Percentiles rank a stretch among this genome's conserved stretches.
Conservation (phyloP, 1,284 basidiomycete species). For the Moesziomyces globuligerus region DNA sequence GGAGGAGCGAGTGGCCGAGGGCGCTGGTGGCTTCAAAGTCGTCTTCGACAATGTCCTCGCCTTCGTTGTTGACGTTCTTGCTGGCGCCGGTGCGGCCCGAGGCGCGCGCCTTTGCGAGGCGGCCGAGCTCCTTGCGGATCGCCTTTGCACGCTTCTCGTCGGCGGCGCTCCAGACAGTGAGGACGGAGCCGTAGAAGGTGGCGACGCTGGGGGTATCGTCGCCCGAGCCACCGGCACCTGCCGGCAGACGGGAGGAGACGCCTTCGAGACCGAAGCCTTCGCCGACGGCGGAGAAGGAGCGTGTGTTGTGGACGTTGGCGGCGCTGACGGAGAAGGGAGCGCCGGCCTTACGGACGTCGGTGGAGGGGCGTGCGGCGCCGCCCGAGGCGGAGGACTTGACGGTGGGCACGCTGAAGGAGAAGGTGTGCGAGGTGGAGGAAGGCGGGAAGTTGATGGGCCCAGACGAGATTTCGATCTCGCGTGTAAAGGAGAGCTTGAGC, state of each 20-base stretch:
- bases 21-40: slow-evolving; percentile 39
- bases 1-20: slow-evolving; percentile 41
- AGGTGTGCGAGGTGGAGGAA: slow-evolving; percentile 87
- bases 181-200: slow-evolving; percentile 58
- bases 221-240: slow-evolving; percentile 52
- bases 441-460: slow-evolving; percentile 60
- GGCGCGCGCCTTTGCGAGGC: slow-evolving; percentile 39
- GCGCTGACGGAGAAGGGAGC: slow-evolving; percentile 44
- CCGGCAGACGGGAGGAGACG: slow-evolving; percentile 79
- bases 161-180: slow-evolving; percentile 57
- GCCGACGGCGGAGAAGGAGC: slow-evolving; percentile 68
- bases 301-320: slow-evolving; percentile 52
- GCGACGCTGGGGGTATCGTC: slow-evolving; percentile 53
- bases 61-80: slow-evolving; percentile 25
- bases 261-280: slow-evolving; percentile 71
- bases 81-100: slow-evolving; percentile 15
- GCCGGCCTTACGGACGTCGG: slow-evolving; percentile 39
- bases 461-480: slow-evolving; percentile 83
- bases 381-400: slow-evolving; percentile 41
- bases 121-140: slow-evolving; percentile 56
- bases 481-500: slow-evolving; percentile 79
- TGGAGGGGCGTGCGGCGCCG: slow-evolving; percentile 25
- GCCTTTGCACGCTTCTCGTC: slow-evolving; percentile 56
- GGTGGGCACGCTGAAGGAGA: slow-evolving; percentile 75
- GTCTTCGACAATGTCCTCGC: slow-evolving; percentile 33